Conservation (phyloP, 192 early-diverging fungal genomes). For the Lobosporangium transversale region DNA sequence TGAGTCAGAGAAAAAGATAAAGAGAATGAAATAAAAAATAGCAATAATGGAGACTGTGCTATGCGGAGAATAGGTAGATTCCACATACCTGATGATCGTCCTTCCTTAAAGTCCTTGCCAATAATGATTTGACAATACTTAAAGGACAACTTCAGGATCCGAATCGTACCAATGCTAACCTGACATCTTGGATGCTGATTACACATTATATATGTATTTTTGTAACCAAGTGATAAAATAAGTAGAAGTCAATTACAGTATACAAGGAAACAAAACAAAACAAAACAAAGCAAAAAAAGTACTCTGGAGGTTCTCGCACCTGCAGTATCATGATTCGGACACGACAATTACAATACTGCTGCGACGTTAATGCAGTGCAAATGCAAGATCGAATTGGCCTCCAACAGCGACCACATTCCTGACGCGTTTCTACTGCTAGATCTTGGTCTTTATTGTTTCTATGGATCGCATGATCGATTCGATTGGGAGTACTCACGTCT, state of each 20-base stretch:
- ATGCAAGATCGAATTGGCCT: slow-evolving; percentile 42
- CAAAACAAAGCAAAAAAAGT: neutral
- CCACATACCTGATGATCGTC: slow-evolving; percentile 30
- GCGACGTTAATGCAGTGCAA: slow-evolving; percentile 33
- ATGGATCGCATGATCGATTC: slow-evolving; percentile 39
- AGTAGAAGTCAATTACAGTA: neutral
- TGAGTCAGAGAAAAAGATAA: neutral
- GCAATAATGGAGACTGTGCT: neutral
- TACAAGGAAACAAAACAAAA: neutral
- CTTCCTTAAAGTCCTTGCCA: slow-evolving; percentile 45
- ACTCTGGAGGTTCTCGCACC: slow-evolving; percentile 8
- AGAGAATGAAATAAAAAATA: neutral
- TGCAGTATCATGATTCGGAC: slow-evolving; percentile 51
- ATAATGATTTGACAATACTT: slow-evolving; percentile 52
- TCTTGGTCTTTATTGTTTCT: no score
- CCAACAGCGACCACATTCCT: slow-evolving; percentile 48
- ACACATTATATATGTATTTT: no score
- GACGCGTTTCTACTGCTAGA: slow-evolving; percentile 10
- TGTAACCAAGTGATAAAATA: no score
- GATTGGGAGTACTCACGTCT: slow-evolving; percentile 34
- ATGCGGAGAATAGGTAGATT: neutral
- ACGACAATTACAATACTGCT: slow-evolving; percentile 51
- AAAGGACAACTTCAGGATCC: slow-evolving; percentile 48
- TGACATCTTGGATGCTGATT: slow-evolving; percentile 52
- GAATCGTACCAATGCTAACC: slow-evolving; percentile 52